phyloP scores from a whole-genome alignment of 176 grass and related monocot genomes.

The Hordeum marinum region DNA sequence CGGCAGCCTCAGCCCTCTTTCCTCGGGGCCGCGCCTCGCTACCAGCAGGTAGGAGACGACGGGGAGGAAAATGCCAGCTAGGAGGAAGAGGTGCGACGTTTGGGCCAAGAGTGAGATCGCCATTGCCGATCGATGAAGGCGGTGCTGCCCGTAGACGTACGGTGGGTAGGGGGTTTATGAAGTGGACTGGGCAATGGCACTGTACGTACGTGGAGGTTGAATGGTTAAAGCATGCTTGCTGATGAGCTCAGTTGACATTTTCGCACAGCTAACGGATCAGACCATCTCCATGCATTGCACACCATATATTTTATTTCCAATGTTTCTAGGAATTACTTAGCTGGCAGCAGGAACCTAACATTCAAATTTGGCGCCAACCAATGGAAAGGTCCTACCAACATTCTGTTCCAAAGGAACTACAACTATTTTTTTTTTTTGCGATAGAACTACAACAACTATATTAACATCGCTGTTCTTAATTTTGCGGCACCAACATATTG shows the following conservation, averaged over 20 bases:
- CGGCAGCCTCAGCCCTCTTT: conserved; percentile 6
- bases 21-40: neutral
- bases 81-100: neutral
- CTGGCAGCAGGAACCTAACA: neutral
- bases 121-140: neutral
- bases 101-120: neutral
- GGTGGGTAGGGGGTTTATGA: neutral
- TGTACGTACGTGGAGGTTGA: neutral
- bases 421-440: no score
- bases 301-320: no score
- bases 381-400: no score
- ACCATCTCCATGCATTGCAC: neutral
- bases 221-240: neutral
- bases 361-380: neutral
- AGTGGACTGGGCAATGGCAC: neutral
- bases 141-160: neutral
- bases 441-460: no score
- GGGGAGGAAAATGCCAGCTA: neutral
- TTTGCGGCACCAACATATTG: no score
- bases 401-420: no score
- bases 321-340: no score
- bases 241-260: neutral
- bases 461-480: no score
- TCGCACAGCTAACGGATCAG: neutral
- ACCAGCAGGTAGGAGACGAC: neutral